Evolutionary conservation across 2,329 filamentous ascomycete species (phyloP), one percentile per base, ranked within the genome.

Genomic region (Stagonosporopsis rhizophila): DNA sequence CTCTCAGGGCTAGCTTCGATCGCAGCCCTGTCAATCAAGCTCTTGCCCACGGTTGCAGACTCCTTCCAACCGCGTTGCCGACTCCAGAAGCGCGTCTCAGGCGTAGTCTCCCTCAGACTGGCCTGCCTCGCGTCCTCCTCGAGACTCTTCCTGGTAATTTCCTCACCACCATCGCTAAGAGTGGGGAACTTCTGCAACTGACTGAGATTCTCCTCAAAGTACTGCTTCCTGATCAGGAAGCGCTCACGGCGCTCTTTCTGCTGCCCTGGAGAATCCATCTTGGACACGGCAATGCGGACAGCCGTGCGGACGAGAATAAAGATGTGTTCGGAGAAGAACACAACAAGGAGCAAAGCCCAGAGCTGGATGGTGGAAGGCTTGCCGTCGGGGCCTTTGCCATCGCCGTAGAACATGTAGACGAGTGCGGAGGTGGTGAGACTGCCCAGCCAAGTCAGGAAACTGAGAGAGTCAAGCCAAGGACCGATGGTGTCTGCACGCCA

Each of bases 401-500:
- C 83, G 47, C 87, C 86, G 63, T 86, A 89, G 80, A 97, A 98
- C 68, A 99, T 86, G 75, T 92, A 96, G 0, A 96, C 90, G 44
- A 98, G 85, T 0, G 93, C 92, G 0, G 92, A 87, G 52, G 90
- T 92, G 5, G 92, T 96, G 56, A 98, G 81, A 64, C 89, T 95
- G 37, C 95, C 95, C 22, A 97, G 81, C 95, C 95, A 98, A 3
- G 92, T 89, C n/a, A 98, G 81, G 73, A 98, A 96, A 15, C 88
- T 89, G 2, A 99, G 82, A 1, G 90, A 88, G 62, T 92, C 86
- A 12, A 98, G 81, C 89, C 92, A 98, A 0, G 95, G 93, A 0
- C 95, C 95, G 65, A 99, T 98, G 1, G 91, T 95, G 77, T 98
- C 95, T 1, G 92, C 88, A 49, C 95, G 87, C 85, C 90, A 92